A percentile compares a stretch with the other conserved stretches of the same genome.
Conservation (phyloP, 1,284 basidiomycete genomes). For the Leccinum glutinopallens region DNA sequence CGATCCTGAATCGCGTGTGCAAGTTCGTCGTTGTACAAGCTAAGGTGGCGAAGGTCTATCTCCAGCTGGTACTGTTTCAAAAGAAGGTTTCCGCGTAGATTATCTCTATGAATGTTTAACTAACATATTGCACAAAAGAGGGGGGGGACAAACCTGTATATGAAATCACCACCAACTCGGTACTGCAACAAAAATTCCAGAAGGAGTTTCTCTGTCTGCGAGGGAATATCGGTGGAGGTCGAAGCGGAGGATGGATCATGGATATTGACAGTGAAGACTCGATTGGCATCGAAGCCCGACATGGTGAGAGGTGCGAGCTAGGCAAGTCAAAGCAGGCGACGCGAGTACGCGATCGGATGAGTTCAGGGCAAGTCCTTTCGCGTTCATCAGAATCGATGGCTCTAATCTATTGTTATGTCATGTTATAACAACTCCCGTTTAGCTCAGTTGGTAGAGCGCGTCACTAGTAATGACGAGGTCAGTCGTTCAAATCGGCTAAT, state of each 20-base stretch:
- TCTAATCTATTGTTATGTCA: background rate
- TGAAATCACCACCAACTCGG: conserved; percentile 86
- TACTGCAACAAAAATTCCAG: conserved; percentile 87
- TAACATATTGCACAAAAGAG: conserved; percentile 6
- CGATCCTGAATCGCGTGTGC: conserved; percentile 89
- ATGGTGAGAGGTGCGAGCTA: conserved; percentile 34
- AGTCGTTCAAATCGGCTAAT: conserved; percentile 55
- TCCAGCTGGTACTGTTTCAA: conserved; percentile 92
- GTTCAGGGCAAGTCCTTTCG: conserved; percentile 52
- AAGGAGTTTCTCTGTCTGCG: conserved; percentile 79
- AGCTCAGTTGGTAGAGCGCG: conserved; percentile 64
- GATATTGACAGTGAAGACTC: conserved; percentile 78
- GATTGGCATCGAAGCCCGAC: conserved; percentile 78
- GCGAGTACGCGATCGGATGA: conserved; percentile 19
- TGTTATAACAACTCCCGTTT: conserved; percentile 37
- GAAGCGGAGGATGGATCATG: conserved; percentile 57
- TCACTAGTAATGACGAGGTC: conserved; percentile 61
- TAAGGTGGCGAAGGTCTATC: conserved; percentile 89
- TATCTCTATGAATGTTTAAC: conserved; percentile 62
- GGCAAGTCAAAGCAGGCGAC: conserved; percentile 9
- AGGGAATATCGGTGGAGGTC: conserved; percentile 65
- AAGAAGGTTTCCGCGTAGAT: conserved; percentile 86
- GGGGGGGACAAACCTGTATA: conserved; percentile 64
- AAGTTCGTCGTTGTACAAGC: conserved; percentile 91
- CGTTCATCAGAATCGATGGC: conserved; percentile 29